These are phyloP conservation scores for Ceratocystis albifundus DNA, from an alignment of 2,329 filamentous ascomycete species.

Conservation along the genomic window DNA sequence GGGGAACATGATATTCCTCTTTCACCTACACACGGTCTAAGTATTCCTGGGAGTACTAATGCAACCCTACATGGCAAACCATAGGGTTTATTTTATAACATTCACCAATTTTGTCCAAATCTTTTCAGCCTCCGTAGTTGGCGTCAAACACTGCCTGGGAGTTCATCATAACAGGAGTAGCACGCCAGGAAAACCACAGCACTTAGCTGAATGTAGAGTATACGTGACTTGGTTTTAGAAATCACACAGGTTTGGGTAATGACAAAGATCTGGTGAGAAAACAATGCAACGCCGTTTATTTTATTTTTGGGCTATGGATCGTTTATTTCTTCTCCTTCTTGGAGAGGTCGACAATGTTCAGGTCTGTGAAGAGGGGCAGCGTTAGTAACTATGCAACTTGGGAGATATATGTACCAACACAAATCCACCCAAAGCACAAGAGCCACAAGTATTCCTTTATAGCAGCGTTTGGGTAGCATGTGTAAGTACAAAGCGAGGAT, in stretches of 20 bases:
- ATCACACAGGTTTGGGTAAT: background rate
- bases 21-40: background rate
- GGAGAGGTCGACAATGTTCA: constrained; percentile 43
- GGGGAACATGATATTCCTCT: background rate
- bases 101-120: background rate
- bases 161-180: no score
- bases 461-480: background rate
- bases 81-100: background rate
- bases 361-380: constrained; percentile 30
- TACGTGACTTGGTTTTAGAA: background rate
- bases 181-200: background rate
- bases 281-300: constrained; percentile 24
- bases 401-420: background rate
- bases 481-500: background rate
- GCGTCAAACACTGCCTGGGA: no score
- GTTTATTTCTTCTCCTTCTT: constrained; percentile 38
- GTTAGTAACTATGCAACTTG: constrained; percentile 10
- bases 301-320: constrained; percentile 23
- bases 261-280: constrained; percentile 15
- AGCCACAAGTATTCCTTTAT: background rate
- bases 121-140: no score
- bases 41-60: background rate
- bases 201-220: background rate
- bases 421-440: background rate
- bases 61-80: background rate